Percentiles rank a stretch among this genome's conserved stretches.
These are phyloP conservation scores for Malassezia nana DNA, from an alignment of 1,284 basidiomycete species.

Conservation along the genomic window DNA sequence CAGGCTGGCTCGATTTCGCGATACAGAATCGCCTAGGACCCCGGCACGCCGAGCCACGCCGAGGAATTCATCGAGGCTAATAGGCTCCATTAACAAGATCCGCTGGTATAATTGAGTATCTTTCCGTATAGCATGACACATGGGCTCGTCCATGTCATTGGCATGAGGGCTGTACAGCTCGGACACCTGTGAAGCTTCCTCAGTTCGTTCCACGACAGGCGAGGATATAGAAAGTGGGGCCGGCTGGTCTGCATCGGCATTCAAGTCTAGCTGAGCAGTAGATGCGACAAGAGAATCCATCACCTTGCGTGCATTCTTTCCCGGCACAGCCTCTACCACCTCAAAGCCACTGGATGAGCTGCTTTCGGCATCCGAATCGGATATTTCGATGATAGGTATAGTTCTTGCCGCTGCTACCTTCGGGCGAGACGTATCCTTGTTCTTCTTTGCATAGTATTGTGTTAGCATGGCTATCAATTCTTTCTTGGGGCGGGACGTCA, in stretches of 20 bases:
- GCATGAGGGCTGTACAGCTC: not conserved
- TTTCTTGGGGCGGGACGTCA: slow-evolving; percentile 1
- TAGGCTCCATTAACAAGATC: slow-evolving; percentile 11
- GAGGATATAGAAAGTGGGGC: not conserved
- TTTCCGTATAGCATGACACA: slow-evolving; percentile 1
- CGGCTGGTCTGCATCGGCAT: not conserved
- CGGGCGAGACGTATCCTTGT: not conserved
- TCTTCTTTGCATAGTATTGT: not conserved
- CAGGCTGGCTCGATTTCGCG: not conserved
- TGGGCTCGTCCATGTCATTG: slow-evolving; percentile 1
- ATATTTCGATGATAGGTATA: not conserved
- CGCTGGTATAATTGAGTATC: slow-evolving; percentile 10
- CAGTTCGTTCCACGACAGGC: not conserved
- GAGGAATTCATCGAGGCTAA: slow-evolving; percentile 11
- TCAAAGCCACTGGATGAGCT: not conserved
- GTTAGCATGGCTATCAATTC: not conserved
- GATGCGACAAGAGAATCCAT: not conserved
- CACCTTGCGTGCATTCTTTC: not conserved
- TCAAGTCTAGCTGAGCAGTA: not conserved
- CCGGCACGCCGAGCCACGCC: not conserved
- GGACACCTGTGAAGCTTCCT: not conserved
- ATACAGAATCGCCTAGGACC: not conserved
- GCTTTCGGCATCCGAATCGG: not conserved
- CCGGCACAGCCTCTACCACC: not conserved
- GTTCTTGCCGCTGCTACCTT: not conserved